Percentiles rank a stretch among this genome's conserved stretches.
These are phyloP conservation scores for Gonapodya prolifera DNA, from an alignment of 192 early-diverging fungal genomes.

Conservation along the genomic window DNA sequence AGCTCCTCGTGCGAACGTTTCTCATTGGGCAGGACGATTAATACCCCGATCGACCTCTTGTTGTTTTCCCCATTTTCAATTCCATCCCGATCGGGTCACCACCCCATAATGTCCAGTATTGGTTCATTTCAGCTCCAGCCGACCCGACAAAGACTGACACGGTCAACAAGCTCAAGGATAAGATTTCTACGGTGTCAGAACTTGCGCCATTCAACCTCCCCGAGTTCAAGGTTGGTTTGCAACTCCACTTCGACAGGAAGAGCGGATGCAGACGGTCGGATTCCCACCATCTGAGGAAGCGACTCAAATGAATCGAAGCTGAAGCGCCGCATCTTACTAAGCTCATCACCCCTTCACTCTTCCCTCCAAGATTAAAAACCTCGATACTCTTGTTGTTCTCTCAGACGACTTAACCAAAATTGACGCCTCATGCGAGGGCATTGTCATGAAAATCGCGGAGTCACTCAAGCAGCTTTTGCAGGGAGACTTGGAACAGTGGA, in stretches of 20 bases:
- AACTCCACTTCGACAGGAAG: background rate
- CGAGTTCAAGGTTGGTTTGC: constrained; percentile 66
- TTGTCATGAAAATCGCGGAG: constrained; percentile 72
- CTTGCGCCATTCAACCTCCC: constrained; percentile 75
- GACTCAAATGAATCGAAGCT: too few relatives aligned
- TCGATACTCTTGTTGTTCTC: constrained; percentile 82
- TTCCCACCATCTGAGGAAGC: background rate
- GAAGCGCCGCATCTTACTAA: background rate
- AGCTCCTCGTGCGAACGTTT: constrained; percentile 36
- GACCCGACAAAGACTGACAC: constrained; percentile 55
- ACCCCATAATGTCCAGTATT: constrained; percentile 13
- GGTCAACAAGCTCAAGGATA: constrained; percentile 53
- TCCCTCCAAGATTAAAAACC: constrained; percentile 69
- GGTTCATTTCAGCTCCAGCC: constrained; percentile 76
- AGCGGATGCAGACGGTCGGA: background rate
- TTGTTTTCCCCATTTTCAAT: background rate
- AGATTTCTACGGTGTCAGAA: constrained; percentile 58
- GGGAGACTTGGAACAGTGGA: constrained; percentile 45
- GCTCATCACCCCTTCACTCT: background rate
- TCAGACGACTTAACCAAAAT: constrained; percentile 89
- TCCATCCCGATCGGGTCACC: background rate
- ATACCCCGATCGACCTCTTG: background rate
- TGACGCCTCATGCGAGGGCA: constrained; percentile 62
- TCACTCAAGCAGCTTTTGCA: constrained; percentile 63
- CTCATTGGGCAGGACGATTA: constrained; percentile 30